Base-by-base conservation (phyloP, 805 yeast species). In the Vanderwaltozyma yarrowii region DNA sequence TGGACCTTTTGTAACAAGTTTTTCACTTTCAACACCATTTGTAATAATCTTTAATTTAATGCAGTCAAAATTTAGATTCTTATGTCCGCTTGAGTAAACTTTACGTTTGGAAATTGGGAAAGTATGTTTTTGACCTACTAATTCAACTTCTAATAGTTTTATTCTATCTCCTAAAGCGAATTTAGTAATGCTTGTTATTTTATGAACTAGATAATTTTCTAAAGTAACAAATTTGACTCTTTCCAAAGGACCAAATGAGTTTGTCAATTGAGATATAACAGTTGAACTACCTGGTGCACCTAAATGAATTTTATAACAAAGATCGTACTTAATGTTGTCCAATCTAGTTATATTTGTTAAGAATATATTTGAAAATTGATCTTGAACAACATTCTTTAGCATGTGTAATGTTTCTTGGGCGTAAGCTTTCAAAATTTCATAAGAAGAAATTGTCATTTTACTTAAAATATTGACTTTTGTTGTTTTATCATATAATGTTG, bases 1-100 rank as follows among this genome's bases (percentile, higher is more conserved):
- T 9, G 97, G 96, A 2, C 96, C 96, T 52, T 77, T 84, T 1
- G 94, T 84, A 1, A 92, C 85, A 32, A 84, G 62, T 60, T 79
- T 82, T 49, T 87, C 96, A 43, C 80, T 69, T 51, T 80, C 85
- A 7, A 70, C 73, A 5, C 92, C 67, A 52, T 88, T 76, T 11
- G 86, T 67, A 32, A 74, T 62, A 10, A 89, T 51, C 1, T 95
- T 94, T 25, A 89, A 58, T 21, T 64, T 65, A 32, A 73, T 53
- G 2, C 55, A 52, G 33, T 56, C 67, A 3, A 50, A 56, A 42
- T 51, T 56, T 39, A 44, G 36, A 49, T 43, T 39, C 16, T 45
- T 42, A 18, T 42, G 43, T 16, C 53, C 50, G 1, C 61, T 47
- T 1, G 80, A 73, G 26, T 46, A 39, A 14, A 49, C 49, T 51